Conservation (phyloP, 192 early-diverging fungal genomes). For the Chytriomyces sp. region DNA sequence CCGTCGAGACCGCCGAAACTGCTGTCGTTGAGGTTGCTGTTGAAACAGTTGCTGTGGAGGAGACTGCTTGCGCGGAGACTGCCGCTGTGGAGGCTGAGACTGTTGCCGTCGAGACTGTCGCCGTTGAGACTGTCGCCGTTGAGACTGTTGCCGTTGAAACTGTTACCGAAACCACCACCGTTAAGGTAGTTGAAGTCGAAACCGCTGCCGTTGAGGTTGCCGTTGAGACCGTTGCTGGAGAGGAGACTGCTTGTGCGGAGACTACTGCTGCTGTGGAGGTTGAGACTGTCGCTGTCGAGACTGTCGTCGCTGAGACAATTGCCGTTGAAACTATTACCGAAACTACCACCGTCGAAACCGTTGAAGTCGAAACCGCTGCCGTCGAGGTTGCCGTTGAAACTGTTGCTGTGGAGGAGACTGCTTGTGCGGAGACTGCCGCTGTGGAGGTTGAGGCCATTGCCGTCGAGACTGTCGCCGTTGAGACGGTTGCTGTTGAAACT, state of each 20-base stretch:
- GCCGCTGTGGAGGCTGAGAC: neutral
- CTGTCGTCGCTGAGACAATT: neutral
- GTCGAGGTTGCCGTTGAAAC: neutral
- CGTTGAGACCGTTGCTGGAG: neutral
- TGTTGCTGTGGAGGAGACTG: slow-evolving; percentile 2
- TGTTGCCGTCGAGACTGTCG: neutral
- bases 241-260: neutral
- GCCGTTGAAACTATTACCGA: neutral
- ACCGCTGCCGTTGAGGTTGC: neutral
- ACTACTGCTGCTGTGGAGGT: neutral
- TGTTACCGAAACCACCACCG: neutral
- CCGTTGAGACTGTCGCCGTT: neutral
- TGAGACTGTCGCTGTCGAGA: neutral
- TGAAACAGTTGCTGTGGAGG: neutral
- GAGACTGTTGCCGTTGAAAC: neutral
- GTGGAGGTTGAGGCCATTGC: neutral
- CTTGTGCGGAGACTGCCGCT: neutral
- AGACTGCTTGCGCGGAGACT: neutral
- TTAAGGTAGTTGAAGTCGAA: neutral
- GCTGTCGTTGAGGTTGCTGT: neutral
- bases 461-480: neutral
- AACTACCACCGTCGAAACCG: slow-evolving; percentile 12
- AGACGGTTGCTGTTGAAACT: neutral
- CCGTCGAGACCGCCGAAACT: neutral
- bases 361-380: neutral